A percentile compares a stretch with the other conserved stretches of the same genome.
Evolutionary conservation across 768 basidiomycete species (phyloP).

Genomic region (Russula sp.): DNA sequence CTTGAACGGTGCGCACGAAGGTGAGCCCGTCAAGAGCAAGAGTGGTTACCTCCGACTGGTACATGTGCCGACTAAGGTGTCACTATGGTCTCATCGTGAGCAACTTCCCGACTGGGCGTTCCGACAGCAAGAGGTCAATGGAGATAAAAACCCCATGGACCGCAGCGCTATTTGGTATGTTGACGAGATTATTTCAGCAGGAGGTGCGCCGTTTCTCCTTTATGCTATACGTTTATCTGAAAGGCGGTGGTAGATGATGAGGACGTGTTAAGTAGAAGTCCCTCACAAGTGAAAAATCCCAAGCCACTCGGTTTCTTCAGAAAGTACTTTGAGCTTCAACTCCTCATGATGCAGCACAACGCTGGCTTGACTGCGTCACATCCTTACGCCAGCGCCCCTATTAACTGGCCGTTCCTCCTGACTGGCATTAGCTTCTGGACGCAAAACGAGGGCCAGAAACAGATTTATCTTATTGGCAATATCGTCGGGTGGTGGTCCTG

Average conservation of each 20-base stretch:
- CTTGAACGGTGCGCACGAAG: constrained; percentile 69
- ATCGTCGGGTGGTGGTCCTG: constrained; percentile 94
- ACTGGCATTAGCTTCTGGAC: constrained; percentile 99
- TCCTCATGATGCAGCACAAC: constrained; percentile 97
- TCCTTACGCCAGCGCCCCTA: constrained; percentile 92
- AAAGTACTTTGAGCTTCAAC: constrained; percentile 91
- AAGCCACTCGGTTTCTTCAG: constrained; percentile 89
- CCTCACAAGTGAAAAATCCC: constrained; percentile 58
- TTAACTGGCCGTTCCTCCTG: constrained; percentile 97
- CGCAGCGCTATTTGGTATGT: constrained; percentile 86
- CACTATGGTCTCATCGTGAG: constrained; percentile 87
- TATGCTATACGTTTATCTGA: constrained; percentile 16
- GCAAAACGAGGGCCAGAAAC: constrained; percentile 73
- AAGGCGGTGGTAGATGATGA: constrained; percentile 45
- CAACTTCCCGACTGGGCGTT: constrained; percentile 95
- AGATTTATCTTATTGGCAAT: constrained; percentile 97
- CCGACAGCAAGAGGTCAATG: constrained; percentile 97
- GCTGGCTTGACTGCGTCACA: constrained; percentile 98
- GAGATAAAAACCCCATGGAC: constrained; percentile 87
- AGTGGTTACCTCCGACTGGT: constrained; percentile 88
- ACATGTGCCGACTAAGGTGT: constrained; percentile 86
- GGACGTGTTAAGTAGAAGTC: constrained; percentile 53
- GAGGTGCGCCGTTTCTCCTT: constrained; percentile 49
- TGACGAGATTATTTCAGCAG: constrained; percentile 73
- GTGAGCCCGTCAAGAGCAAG: constrained; percentile 90